phyloP scores from a whole-genome alignment of 164 flowering plant species.

The Nelumbo lutea region DNA sequence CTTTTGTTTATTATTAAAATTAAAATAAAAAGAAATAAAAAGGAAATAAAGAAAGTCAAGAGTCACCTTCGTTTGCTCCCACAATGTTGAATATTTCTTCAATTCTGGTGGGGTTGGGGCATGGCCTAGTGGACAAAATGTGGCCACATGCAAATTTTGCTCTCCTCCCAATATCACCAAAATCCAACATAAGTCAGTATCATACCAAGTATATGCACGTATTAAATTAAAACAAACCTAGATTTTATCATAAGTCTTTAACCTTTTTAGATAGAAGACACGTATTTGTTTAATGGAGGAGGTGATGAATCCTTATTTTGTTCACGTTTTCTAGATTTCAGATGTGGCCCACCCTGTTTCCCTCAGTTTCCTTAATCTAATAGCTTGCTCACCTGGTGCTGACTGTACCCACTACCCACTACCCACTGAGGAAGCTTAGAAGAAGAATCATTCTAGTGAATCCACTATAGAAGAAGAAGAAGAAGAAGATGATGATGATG shows the following conservation, averaged over 20 bases:
- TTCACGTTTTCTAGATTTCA: background rate
- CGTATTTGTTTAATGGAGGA: constrained; percentile 7
- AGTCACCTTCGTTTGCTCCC: background rate
- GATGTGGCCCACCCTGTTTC: background rate
- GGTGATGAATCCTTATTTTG: no score
- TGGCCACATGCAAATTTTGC: background rate
- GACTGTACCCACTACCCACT: constrained; percentile 14
- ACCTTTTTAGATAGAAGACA: constrained; percentile 1
- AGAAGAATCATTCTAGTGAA: constrained; percentile 7
- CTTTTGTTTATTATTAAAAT: no score
- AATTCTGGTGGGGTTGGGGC: no score
- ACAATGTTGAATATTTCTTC: background rate
- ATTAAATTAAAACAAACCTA: constrained; percentile 4
- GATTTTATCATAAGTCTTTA: constrained; percentile 14
- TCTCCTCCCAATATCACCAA: constrained; percentile 6
- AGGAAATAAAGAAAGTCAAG: no score
- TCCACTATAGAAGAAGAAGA: background rate
- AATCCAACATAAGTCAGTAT: constrained; percentile 1
- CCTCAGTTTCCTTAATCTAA: background rate
- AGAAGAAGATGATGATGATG: no score
- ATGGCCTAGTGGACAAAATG: background rate
- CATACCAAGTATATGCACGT: no score
- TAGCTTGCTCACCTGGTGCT: constrained; percentile 19
- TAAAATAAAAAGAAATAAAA: no score
- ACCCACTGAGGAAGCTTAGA: background rate